Conservation (phyloP, 768 basidiomycete genomes). For the Pulveroboletus sp. region DNA sequence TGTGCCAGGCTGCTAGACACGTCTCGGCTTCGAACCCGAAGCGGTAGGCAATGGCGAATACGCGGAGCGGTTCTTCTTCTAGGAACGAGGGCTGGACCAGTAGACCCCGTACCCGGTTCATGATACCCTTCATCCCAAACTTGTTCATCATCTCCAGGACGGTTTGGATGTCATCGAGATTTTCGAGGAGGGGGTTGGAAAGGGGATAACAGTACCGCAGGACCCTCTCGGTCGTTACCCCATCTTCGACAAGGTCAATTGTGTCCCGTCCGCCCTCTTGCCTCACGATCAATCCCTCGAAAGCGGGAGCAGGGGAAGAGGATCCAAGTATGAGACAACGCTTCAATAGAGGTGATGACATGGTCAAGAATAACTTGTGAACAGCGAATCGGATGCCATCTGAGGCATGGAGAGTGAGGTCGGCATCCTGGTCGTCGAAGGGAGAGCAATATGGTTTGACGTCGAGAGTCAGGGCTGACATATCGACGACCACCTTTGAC, state of each 20-base stretch:
- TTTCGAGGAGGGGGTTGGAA: slow-evolving; percentile 28
- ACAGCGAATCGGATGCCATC: slow-evolving; percentile 43
- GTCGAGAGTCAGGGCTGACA: slow-evolving; percentile 29
- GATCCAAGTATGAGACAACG: slow-evolving; percentile 25
- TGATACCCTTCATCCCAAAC: slow-evolving; percentile 35
- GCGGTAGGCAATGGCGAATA: slow-evolving; percentile 38
- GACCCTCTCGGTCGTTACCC: slow-evolving; percentile 27
- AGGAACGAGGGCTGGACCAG: slow-evolving; percentile 25
- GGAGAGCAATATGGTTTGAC: slow-evolving; percentile 27
- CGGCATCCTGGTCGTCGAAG: slow-evolving; percentile 38
- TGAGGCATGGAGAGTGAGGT: slow-evolving; percentile 39
- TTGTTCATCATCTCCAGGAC: slow-evolving; percentile 35
- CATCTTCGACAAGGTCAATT: slow-evolving; percentile 33
- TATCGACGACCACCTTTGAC: slow-evolving; percentile 25
- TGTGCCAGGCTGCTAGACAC: slow-evolving; percentile 32
- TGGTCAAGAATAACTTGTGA: slow-evolving; percentile 38
- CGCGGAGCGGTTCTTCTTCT: slow-evolving; percentile 31
- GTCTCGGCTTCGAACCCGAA: slow-evolving; percentile 33
- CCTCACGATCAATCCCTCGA: slow-evolving; percentile 21
- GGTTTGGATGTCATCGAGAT: slow-evolving; percentile 33
- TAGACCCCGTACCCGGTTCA: slow-evolving; percentile 25
- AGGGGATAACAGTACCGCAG: slow-evolving; percentile 37
- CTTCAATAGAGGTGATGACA: slow-evolving; percentile 39
- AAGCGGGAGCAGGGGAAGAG: slow-evolving; percentile 26
- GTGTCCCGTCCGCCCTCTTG: slow-evolving; percentile 22